Evolutionary conservation across 768 basidiomycete genomes (phyloP).

Genomic region (Austroboletus eburneus): DNA sequence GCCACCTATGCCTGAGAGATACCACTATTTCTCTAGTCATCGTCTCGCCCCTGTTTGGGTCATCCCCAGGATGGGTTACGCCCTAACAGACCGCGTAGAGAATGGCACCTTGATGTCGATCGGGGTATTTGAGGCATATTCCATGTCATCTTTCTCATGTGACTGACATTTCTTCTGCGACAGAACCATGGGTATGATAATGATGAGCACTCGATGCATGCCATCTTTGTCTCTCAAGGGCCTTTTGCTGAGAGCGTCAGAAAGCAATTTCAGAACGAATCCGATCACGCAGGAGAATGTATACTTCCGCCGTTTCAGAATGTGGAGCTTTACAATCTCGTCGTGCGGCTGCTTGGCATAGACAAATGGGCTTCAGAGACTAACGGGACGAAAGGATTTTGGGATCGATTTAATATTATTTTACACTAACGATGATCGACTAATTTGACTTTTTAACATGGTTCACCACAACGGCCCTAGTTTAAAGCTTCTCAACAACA

Average conservation of each 20-base stretch:
- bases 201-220: conserved; percentile 67
- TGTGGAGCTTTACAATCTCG: conserved; percentile 77
- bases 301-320: conserved; percentile 78
- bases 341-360: conserved; percentile 68
- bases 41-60: conserved; percentile 84
- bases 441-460: too few relatives aligned
- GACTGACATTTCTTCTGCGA: conserved; percentile 1
- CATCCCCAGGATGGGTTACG: conserved; percentile 75
- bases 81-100: conserved; percentile 62
- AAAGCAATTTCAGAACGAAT: conserved; percentile 1
- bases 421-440: neutral
- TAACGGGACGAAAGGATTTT: conserved; percentile 78
- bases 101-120: conserved; percentile 53
- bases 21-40: conserved; percentile 64
- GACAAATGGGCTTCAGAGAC: conserved; percentile 49
- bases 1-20: conserved; percentile 65
- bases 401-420: conserved; percentile 52
- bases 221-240: conserved; percentile 86
- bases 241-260: conserved; percentile 53
- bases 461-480: too few relatives aligned
- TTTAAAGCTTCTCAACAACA: too few relatives aligned
- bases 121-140: conserved; percentile 48
- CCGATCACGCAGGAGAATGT: conserved; percentile 37
- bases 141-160: neutral
- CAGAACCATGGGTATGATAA: conserved; percentile 92